A percentile compares a stretch with the other conserved stretches of the same genome.
These are phyloP conservation scores for Rhizopus stolonifer DNA, from an alignment of 371 early-diverging fungal genomes.

Conservation along the genomic window DNA sequence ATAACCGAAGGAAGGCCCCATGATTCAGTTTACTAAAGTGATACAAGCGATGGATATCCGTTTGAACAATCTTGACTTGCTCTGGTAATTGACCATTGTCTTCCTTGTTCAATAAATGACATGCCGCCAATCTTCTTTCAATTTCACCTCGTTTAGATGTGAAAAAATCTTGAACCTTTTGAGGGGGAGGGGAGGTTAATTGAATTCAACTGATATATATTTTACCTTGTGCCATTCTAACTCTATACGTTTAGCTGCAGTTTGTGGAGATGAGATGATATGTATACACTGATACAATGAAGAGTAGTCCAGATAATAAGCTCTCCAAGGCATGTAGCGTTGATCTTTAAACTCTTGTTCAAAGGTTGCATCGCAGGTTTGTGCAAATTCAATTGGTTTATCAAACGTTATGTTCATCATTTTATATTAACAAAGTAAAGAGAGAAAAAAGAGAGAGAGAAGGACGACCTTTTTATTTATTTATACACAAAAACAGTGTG, in stretches of 20 bases:
- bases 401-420: too few relatives aligned
- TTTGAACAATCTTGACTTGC: background rate
- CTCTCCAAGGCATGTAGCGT: constrained; percentile 11
- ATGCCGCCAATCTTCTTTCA: constrained; percentile 12
- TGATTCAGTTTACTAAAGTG: constrained; percentile 20
- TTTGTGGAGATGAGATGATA: background rate
- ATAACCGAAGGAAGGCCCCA: constrained; percentile 12
- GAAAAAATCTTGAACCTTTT: constrained; percentile 21
- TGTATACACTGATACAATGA: background rate
- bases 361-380: constrained; percentile 6
- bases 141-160: constrained; percentile 19
- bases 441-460: background rate
- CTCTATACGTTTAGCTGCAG: constrained; percentile 1
- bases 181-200: too few relatives aligned
- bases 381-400: constrained; percentile 8
- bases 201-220: background rate
- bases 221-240: constrained; percentile 18
- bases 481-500: constrained; percentile 1
- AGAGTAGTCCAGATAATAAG: constrained; percentile 18
- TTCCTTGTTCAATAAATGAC: background rate
- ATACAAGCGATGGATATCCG: constrained; percentile 18
- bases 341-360: constrained; percentile 12
- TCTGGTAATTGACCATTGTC: background rate
- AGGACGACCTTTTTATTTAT: background rate
- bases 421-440: too few relatives aligned